Base-by-base conservation (phyloP, 2,329 filamentous ascomycete genomes). In the Diaporthe sp. region DNA sequence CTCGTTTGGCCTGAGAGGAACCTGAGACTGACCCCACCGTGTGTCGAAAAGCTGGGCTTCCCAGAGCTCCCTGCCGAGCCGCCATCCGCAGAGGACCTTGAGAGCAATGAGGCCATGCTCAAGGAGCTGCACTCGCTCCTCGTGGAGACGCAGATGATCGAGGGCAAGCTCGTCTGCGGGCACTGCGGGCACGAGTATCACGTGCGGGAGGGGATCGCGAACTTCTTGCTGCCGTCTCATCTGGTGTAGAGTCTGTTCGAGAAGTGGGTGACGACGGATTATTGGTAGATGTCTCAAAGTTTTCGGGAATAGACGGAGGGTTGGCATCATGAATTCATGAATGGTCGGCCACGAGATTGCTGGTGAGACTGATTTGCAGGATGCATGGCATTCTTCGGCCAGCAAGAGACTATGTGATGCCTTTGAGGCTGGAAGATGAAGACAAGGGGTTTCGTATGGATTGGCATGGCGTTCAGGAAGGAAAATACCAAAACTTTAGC, bases 131-230 rank as follows among this genome's bases (percentile, higher is more conserved):
- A 98, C 84, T 90, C 91, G 31, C 84, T 98, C 73, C 87, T 98
- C 51, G 88, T 98, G 79, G 94, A 98, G 89, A 99, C 97, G 76
- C 94, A 95, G 81, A 94, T 99, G 76, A 90, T 92, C 51, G 94
- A 96, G 85, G 97, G 97, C 4, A 96, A 94, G 85, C 88, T 99
- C 78, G 94, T 96, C 7, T 99, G 97, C 83, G 95, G 91, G 65
- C 94, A 94, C 84, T 99, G 97, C 82, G 95, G 94, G 65, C 96
- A 98, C 83, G 95, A 98, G 87, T 99, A 98, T 85, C 92, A 92
- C 75, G 93, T 99, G 77, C 96, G 97, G 83, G 96, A 99, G 85
- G 97, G 97, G 7, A 98, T 98, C 83, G 95, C 95, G 76, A 98
- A 98, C 85, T 99, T 99, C 81, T 86, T 99, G 82, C 86, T 99